Base-by-base conservation (phyloP, 164 flowering plant species). In the Aristolochia fimbriata region DNA sequence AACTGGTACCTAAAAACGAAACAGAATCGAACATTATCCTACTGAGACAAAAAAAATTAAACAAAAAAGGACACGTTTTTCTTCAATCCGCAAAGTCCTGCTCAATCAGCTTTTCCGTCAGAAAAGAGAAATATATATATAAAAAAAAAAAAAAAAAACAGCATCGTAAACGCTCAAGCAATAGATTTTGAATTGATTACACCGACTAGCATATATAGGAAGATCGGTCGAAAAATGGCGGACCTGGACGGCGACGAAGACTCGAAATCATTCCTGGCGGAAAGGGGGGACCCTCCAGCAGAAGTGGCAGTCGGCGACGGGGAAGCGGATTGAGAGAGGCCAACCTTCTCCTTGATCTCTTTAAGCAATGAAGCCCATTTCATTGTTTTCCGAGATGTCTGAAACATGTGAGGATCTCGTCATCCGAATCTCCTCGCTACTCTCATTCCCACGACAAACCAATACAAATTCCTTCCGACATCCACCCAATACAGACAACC, bases 321-420 rank as follows among this genome's bases (percentile, higher is more conserved):
- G 20, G 81, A 23, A 24, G 49, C 60, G 43, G 83, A 53, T 27
- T 66, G 83, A 21, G 87, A 68, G 53, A 90, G 60, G 11, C 99
- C 97, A 55, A 93, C 99, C 80, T 88, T 93, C 75, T 90, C 96
- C 68, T 78, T 93, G 58, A 90, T 74, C 74, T 93, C 97, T 79
- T 88, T 86, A 73, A 93, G 86, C 92, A 93, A 84, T 80, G 96
- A 64, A 45, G 53, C 82, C 99, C 97, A 93, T 93, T 90, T 93
- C 99, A 93, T 93, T 72, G 85, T 82, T 69, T 60, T 69, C 66
- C 80, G 64, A 46, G 77, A 74, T 65, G 79, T 70, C 61, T 71
- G 73, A 68, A 82, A 78, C 83, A 79, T 73, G 63, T n/a, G 59
- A 55, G 43, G 43, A 37, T 37, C 43, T 69, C 77, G 77, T 87